Evolutionary conservation across 495 filamentous ascomycete genomes (phyloP), one percentile per base, ranked within the genome.

Genomic region (Penicillium antarcticum): DNA sequence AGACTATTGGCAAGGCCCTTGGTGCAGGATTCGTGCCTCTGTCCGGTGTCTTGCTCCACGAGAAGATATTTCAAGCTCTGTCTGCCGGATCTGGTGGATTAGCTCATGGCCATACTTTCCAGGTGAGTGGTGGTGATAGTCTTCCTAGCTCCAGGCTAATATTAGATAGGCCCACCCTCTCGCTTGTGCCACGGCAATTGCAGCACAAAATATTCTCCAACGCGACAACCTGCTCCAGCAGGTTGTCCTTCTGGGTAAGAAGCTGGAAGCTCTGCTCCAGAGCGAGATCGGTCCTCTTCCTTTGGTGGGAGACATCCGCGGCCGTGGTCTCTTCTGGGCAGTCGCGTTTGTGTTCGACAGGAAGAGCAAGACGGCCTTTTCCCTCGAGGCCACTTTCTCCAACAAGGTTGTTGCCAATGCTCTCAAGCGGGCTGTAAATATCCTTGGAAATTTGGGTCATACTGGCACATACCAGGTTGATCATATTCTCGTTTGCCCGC

Each of bases 261-360:
- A 77, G 21, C 67, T 89, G 2, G 70, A 73, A 42, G 52, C 49
- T 10, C 50, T 70, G 13, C 71, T 88, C 11, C 64, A 65, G 11
- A 51, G 61, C 31, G 58, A 65, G 7, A 61, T 89, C 4, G 66
- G 52, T 0, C 46, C 45, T 36, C 77, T 82, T 53, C 78, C 77
- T 5, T 63, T 85, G 38, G 83, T 88, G 5, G 85, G 83, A 12
- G 71, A 87, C 58, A 81, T 88, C 49, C 77, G 85, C 4, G 85
- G 85, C 2, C 71, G 73, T 5, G 84, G 85, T 0, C 64, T 86
- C 9, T 86, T 87, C 60, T 83, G 79, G 80, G 82, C 74, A 2
- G 61, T 87, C 37, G 82, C 84, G 55, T 77, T 86, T 51, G 79
- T 84, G 16, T 58, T 68, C 36, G 66, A 80, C 55, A 82, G 78